Evolutionary conservation across 305 asterid genomes (phyloP).

Genomic region (Solanum hybrid): DNA sequence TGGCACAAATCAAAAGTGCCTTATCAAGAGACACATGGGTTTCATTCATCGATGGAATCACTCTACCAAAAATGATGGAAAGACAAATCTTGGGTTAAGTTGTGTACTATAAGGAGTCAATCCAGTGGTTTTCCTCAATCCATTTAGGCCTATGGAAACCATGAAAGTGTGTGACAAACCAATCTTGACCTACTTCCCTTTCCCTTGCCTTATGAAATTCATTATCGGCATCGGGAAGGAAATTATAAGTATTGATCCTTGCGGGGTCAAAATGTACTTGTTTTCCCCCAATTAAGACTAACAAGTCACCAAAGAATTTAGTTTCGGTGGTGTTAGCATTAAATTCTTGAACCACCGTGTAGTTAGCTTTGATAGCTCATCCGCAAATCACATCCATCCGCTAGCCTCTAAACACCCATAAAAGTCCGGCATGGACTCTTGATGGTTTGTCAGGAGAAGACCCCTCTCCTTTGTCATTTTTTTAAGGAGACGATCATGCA

Average conservation of each 20-base stretch:
- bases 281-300: not conserved
- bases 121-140: too few species aligned
- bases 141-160: not conserved
- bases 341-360: not conserved
- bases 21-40: not conserved
- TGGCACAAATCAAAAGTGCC: not conserved
- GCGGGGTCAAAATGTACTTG: not conserved
- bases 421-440: not conserved
- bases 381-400: not conserved
- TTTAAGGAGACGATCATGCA: not conserved
- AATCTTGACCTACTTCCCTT: not conserved
- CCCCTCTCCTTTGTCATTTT: not conserved
- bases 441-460: not conserved
- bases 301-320: not conserved
- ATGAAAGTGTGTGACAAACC: not conserved
- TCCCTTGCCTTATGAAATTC: not conserved
- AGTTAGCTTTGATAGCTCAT: not conserved
- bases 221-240: not conserved
- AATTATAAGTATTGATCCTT: not conserved
- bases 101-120: not conserved
- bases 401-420: not conserved
- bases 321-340: not conserved
- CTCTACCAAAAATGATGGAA: not conserved
- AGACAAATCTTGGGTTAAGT: not conserved
- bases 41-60: not conserved